Base-by-base conservation (phyloP, 202 grass and related monocot species). In the Sporobolus alterniflorus region DNA sequence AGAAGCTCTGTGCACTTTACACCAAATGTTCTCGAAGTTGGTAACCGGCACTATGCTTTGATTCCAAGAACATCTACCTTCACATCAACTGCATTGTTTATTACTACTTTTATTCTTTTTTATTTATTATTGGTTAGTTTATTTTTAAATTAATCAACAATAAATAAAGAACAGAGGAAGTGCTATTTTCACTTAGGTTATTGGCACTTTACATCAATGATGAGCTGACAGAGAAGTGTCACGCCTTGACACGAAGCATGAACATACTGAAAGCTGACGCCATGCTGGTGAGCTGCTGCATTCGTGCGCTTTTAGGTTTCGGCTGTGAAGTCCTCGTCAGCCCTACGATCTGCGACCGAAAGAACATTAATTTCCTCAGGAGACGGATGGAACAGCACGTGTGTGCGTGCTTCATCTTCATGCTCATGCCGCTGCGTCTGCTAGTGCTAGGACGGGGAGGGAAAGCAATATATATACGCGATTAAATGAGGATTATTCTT, bases 261-360 rank as follows among this genome's bases (percentile, higher is more conserved):
- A 82, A 64, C 75, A 87, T 82, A 80, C 88, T 74, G 88, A 78
- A 90, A 90, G 84, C 75, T 74, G 88, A 90, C 84, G 80, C 84
- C 80, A 83, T 87, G 84, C 82, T 74, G 84, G 79, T 90, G 80
- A 49, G 52, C 84, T 71, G 84, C 62, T 84, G 63, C 80, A 63
- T 74, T 87, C 88, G 36, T 15, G 83, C 48, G 74, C 74, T 39
- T n/a, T 86, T 83, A 75, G 83, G 84, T 83, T 83, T 87, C 84
- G 18, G 80, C 52, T 87, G 43, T 74, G 52, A 39, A 25, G 88
- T 87, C 75, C 14, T 69, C 69, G 5, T 86, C 80, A 79, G 75
- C 44, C 74, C 70, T 51, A 87, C 55, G 55, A 26, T 87, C 88
- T 87, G 74, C 69, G 80, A 71, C 32, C 43, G 80, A 79, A 78